Conservation (phyloP, 2,329 filamentous ascomycete genomes). For the Alternaria infectoria region DNA sequence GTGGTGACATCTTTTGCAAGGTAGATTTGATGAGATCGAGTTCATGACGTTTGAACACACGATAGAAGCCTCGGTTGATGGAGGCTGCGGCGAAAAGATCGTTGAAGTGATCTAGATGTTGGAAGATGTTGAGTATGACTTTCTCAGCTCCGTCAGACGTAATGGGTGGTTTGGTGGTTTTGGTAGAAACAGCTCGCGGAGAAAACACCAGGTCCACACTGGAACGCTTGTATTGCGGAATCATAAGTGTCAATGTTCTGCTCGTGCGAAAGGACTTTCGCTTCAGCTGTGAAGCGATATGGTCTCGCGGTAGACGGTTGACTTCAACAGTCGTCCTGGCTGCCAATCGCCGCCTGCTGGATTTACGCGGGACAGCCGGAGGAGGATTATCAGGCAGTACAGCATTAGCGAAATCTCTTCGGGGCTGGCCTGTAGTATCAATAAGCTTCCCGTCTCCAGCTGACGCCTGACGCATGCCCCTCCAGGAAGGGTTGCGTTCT, state of each 20-base stretch:
- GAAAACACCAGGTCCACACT: slow-evolving; percentile 30
- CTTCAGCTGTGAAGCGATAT: slow-evolving; percentile 40
- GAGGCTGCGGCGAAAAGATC: slow-evolving; percentile 63
- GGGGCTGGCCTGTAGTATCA: slow-evolving; percentile 11
- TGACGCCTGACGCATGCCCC: slow-evolving; percentile 20
- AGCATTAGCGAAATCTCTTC: slow-evolving; percentile 17
- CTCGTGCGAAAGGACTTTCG: slow-evolving; percentile 22
- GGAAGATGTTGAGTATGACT: slow-evolving; percentile 61
- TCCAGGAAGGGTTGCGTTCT: slow-evolving; percentile 31
- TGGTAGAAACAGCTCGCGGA: slow-evolving; percentile 24
- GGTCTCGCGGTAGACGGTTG: slow-evolving; percentile 33
- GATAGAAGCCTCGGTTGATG: slow-evolving; percentile 63
- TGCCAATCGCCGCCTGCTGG: slow-evolving; percentile 49
- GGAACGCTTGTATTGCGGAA: slow-evolving; percentile 28
- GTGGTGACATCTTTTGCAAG: slow-evolving; percentile 60
- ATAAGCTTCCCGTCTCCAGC: slow-evolving; percentile 1
- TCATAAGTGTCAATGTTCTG: slow-evolving; percentile 31
- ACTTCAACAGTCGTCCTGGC: slow-evolving; percentile 24
- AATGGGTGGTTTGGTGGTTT: slow-evolving; percentile 41
- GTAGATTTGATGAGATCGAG: slow-evolving; percentile 60
- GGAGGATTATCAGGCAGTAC: slow-evolving; percentile 17
- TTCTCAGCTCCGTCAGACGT: slow-evolving; percentile 54
- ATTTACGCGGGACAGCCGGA: slow-evolving; percentile 50
- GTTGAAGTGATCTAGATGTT: slow-evolving; percentile 56
- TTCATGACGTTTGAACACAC: slow-evolving; percentile 64